Evolutionary conservation across 2,329 filamentous ascomycete genomes (phyloP).

Genomic region (Neoarthrinium moseri): DNA sequence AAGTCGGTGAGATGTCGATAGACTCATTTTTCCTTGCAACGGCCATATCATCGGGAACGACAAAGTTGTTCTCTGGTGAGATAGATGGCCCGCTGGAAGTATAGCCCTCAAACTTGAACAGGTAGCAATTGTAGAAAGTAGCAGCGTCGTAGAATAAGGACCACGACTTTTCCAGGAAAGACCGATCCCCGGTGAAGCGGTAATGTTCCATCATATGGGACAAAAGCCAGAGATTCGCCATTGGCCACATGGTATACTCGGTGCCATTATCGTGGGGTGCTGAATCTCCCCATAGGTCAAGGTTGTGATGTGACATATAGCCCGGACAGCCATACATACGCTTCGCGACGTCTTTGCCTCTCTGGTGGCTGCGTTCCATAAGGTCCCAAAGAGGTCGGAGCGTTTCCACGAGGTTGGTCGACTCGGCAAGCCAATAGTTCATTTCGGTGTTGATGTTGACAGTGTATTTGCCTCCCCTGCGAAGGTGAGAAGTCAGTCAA

Average conservation of each 20-base stretch:
- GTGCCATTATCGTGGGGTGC: slow-evolving; percentile 31
- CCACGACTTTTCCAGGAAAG: slow-evolving; percentile 18
- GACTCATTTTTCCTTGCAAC: background rate
- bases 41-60: slow-evolving; percentile 8
- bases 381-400: slow-evolving; percentile 29
- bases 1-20: slow-evolving; percentile 31
- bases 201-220: slow-evolving; percentile 27
- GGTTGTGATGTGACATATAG: slow-evolving; percentile 35
- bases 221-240: slow-evolving; percentile 26
- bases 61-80: slow-evolving; percentile 32
- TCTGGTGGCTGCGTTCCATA: slow-evolving; percentile 29
- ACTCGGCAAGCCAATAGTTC: slow-evolving; percentile 12
- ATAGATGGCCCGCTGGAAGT: slow-evolving; percentile 24
- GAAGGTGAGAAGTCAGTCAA: background rate
- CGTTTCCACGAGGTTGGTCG: slow-evolving; percentile 3
- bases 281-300: slow-evolving; percentile 34
- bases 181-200: slow-evolving; percentile 19
- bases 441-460: slow-evolving; percentile 43
- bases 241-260: slow-evolving; percentile 26
- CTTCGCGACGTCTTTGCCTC: slow-evolving; percentile 28
- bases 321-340: slow-evolving; percentile 31
- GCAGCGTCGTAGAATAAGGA: slow-evolving; percentile 27
- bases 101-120: slow-evolving; percentile 15
- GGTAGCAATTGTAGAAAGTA: slow-evolving; percentile 29
- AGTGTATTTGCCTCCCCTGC: slow-evolving; percentile 36